Percentiles rank a stretch among this genome's conserved stretches.
Evolutionary conservation across 2,329 filamentous ascomycete genomes (phyloP).

Genomic region (Aschersonia sp.): DNA sequence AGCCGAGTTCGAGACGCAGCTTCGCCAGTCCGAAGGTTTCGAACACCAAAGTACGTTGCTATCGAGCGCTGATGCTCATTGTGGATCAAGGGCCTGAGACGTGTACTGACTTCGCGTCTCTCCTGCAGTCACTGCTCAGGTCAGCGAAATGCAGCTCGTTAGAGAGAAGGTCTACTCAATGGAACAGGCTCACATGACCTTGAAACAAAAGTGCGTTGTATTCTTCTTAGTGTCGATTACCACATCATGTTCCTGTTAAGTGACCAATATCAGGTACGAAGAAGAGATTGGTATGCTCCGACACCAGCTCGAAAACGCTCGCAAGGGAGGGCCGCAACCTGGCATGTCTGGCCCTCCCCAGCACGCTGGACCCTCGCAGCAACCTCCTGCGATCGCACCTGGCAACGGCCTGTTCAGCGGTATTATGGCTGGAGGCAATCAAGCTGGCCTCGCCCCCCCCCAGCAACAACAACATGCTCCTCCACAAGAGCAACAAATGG

Average conservation of each 20-base stretch:
- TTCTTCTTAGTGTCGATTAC: constrained; percentile 1
- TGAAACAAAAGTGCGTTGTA: constrained; percentile 74
- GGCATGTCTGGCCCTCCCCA: constrained; percentile 55
- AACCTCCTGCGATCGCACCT: constrained; percentile 78
- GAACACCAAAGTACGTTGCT: constrained; percentile 74
- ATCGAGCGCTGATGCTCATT: not conserved
- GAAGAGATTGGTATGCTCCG: constrained; percentile 77
- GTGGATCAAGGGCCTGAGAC: not conserved
- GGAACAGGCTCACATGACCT: constrained; percentile 74
- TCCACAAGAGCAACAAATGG: constrained; percentile 47
- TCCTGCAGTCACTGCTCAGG: constrained; percentile 65
- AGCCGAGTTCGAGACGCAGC: constrained; percentile 78
- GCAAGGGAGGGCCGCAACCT: constrained; percentile 43
- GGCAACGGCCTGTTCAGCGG: constrained; percentile 89
- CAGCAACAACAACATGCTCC: constrained; percentile 47
- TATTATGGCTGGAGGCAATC: constrained; percentile 83
- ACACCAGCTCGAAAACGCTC: constrained; percentile 70
- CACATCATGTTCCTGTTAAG: too few relatives aligned
- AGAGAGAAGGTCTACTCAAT: constrained; percentile 86
- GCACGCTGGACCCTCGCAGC: constrained; percentile 67
- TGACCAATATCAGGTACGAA: constrained; percentile 59
- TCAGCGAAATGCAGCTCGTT: constrained; percentile 91
- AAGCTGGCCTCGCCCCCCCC: constrained; percentile 73
- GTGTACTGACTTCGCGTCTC: not conserved
- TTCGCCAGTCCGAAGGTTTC: constrained; percentile 69